Evolutionary conservation across 2,329 filamentous ascomycete genomes (phyloP).

Genomic region (Aspergillus puulaauensis): DNA sequence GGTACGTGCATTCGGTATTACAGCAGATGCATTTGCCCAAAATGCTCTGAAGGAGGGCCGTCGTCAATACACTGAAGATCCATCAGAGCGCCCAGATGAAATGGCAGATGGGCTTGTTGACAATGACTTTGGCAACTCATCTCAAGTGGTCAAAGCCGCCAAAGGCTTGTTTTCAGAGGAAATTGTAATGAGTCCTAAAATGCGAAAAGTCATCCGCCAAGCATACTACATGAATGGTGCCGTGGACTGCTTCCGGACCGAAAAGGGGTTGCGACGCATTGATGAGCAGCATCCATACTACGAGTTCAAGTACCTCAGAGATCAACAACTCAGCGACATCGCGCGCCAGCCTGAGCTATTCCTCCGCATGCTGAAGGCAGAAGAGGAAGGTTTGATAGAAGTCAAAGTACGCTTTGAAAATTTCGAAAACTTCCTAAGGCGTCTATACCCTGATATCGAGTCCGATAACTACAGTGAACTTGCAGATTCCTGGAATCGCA

Average conservation of each 20-base stretch:
- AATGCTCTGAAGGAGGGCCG: conserved; percentile 78
- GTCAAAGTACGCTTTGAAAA: conserved; percentile 77
- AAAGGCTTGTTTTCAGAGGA: conserved; percentile 91
- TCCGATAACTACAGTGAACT: conserved; percentile 95
- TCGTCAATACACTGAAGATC: conserved; percentile 82
- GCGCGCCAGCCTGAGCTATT: conserved; percentile 84
- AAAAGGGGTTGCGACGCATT: conserved; percentile 90
- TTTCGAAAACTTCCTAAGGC: conserved; percentile 71
- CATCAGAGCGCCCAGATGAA: conserved; percentile 75
- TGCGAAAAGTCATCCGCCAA: conserved; percentile 82
- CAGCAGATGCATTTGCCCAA: conserved; percentile 81
- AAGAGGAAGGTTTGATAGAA: conserved; percentile 88
- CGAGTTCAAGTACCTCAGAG: conserved; percentile 93
- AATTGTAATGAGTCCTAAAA: conserved; percentile 78
- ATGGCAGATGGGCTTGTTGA: conserved; percentile 77
- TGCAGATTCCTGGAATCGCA: conserved; percentile 90
- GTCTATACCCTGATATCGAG: conserved; percentile 79
- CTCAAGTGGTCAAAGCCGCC: conserved; percentile 73
- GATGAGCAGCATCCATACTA: conserved; percentile 96
- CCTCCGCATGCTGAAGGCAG: conserved; percentile 94
- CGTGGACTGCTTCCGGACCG: conserved; percentile 85
- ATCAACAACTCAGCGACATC: conserved; percentile 80
- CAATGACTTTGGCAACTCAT: conserved; percentile 71
- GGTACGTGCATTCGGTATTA: conserved; percentile 86
- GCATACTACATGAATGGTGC: conserved; percentile 81